Base-by-base conservation (phyloP, 2,329 filamentous ascomycete genomes). In the Didymella pomorum region DNA sequence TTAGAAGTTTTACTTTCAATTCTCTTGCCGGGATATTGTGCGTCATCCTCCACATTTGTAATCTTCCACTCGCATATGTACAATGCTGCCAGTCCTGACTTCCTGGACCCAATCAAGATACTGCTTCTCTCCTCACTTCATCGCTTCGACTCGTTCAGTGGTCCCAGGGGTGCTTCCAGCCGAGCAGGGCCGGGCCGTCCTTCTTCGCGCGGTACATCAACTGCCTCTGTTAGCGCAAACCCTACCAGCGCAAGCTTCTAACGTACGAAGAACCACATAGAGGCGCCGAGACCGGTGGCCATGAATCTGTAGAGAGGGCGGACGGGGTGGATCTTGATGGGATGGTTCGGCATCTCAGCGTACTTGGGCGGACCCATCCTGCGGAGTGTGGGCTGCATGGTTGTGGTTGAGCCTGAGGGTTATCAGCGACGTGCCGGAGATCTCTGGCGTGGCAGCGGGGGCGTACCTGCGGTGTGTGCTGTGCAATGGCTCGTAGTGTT, bases 241-340 rank as follows among this genome's bases (percentile, higher is more conserved):
- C n/a, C 18, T 26, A 6, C 28, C 25, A 14, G n/a, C 2, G 16
- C 18, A 4, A 12, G 14, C 12, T 10, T 46, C 60, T 8, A 55
- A 83, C 90, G 75, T 86, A 98, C 93, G 79, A 95, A 99, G 82
- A 99, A 98, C 95, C 95, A 99, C 95, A 98, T 99, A 81, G 90
- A 91, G 54, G 95, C 95, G 69, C 93, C 91, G 63, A 99, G 84
- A 62, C 89, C 91, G 43, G 92, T 97, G 45, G 91, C 94, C 58
- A 89, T 86, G 79, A 94, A 90, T 76, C 92, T 87, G 83, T 98
- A 97, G 66, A 97, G 74, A 44, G 87, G 87, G 62, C 86, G 83
- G 47, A 80, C 84, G 31, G 84, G 85, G 74, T 85, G 87, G 73
- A 89, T 78, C 73, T 83, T 80, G 69, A 85, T 78, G 55, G 83